Evolutionary conservation across 31 red algal species (phyloP), one percentile per base, ranked within the genome.

Genomic region (Endocladia muricata): DNA sequence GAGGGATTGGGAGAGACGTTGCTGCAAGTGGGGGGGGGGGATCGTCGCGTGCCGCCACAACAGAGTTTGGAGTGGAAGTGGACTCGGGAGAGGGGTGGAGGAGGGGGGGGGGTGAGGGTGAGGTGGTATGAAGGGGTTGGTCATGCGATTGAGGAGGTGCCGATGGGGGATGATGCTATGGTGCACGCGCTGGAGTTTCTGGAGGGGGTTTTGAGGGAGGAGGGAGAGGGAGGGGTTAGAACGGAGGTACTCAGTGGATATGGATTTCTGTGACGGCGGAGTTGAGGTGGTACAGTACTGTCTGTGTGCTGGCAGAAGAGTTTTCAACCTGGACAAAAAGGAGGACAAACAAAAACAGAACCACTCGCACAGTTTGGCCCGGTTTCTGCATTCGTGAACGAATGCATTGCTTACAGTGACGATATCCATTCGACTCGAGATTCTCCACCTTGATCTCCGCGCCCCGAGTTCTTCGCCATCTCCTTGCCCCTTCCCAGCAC

Each of bases 61-160:
- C 94, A 97, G 63, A 75, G 85, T 47, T 62, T 94, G 29, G 85
- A 91, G 44, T 97, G 94, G 94, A 73, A 70, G 30, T 72, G 91
- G 17, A 54, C 73, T 39, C 47, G 93, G 49, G 68, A 52, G 11
- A 21, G 51, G 33, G 58, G 37, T 0, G 62, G 61, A 39, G 61
- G 60, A 19, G 58, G 72, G 7, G 81, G 67, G 8, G 66, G 54
- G 3, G 80, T 85, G 3, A 68, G 55, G 8, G 40, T 90, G 2
- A 55, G 82, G 17, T 86, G 79, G 75, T 97, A 97, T 37, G 75
- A 83, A 43, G 56, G 40, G 37, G 51, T 58, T 30, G 74, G 69
- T 30, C 90, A 97, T 71, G 74, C 90, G 23, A 79, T 97, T 68
- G 81, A 85, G 36, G 91, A 90, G 37, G 81, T 86, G 13, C 76